Evolutionary conservation across 106 monocot genomes (phyloP).

Genomic region (Agapanthus africanus): DNA sequence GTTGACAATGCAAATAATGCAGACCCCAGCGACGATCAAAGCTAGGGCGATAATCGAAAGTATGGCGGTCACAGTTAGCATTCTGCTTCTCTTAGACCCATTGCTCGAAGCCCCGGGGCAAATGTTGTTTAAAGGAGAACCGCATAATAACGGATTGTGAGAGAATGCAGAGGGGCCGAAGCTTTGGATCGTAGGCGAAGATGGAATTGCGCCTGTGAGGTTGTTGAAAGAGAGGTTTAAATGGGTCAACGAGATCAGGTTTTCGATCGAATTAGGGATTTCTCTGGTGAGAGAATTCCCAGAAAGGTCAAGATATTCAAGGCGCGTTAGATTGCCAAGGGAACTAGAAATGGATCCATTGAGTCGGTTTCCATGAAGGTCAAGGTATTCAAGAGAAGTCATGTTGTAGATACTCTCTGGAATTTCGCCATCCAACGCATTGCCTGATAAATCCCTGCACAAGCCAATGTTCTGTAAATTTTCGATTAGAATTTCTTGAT

Average conservation of each 20-base stretch:
- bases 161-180: slow-evolving; percentile 56
- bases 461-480: slow-evolving; percentile 12
- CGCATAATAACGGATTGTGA: slow-evolving; percentile 73
- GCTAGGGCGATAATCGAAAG: slow-evolving; percentile 62
- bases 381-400: slow-evolving; percentile 57
- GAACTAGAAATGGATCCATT: slow-evolving; percentile 47
- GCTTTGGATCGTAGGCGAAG: slow-evolving; percentile 29
- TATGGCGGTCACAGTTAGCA: slow-evolving; percentile 55
- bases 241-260: slow-evolving; percentile 36
- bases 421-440: slow-evolving; percentile 56
- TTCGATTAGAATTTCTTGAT: slow-evolving; percentile 11
- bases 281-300: slow-evolving; percentile 55
- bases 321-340: slow-evolving; percentile 39
- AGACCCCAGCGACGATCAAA: slow-evolving; percentile 65
- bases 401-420: slow-evolving; percentile 60
- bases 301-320: slow-evolving; percentile 65
- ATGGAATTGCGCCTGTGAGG: slow-evolving; percentile 72
- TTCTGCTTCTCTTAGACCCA: slow-evolving; percentile 14
- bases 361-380: slow-evolving; percentile 65
- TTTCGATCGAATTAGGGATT: slow-evolving; percentile 48
- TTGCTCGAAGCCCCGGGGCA: slow-evolving; percentile 19
- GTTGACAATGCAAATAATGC: slow-evolving; percentile 59
- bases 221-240: slow-evolving; percentile 87
- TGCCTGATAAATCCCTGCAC: slow-evolving; percentile 78
- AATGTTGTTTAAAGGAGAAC: slow-evolving; percentile 41